Evolutionary conservation across 2,329 filamentous ascomycete genomes (phyloP).

Genomic region (Exophiala aquamarina): DNA sequence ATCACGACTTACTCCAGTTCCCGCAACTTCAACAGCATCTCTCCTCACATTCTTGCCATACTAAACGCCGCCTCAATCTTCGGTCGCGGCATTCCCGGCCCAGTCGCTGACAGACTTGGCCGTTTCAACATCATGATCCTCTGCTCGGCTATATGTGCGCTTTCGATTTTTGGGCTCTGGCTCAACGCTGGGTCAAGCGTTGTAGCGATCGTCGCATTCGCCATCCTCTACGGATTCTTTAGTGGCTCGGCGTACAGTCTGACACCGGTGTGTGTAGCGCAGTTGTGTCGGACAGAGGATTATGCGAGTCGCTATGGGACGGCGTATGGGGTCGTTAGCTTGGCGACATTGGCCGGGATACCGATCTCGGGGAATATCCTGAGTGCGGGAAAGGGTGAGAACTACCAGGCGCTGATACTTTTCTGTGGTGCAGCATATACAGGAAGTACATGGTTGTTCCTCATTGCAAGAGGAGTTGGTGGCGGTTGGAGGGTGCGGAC

Average conservation of each 20-base stretch:
- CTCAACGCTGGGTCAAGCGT: no score
- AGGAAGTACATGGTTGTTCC: neutral
- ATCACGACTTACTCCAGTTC: neutral
- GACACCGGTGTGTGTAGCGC: constrained; percentile 78
- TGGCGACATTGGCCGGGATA: constrained; percentile 68
- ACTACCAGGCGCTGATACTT: neutral
- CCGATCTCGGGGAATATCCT: constrained; percentile 65
- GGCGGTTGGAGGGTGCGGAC: neutral
- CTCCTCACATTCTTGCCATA: constrained; percentile 75
- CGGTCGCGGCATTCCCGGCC: constrained; percentile 75
- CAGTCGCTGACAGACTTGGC: constrained; percentile 73
- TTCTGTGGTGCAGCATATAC: constrained; percentile 3
- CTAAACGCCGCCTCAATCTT: constrained; percentile 78
- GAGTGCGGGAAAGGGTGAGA: constrained; percentile 40
- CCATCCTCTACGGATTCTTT: constrained; percentile 74
- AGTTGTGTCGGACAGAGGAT: constrained; percentile 74
- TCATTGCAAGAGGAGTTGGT: neutral
- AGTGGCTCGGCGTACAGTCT: constrained; percentile 77
- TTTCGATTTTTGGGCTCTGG: no score
- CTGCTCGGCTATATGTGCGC: no score
- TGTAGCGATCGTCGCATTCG: constrained; percentile 47
- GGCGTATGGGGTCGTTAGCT: constrained; percentile 76
- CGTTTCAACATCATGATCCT: constrained; percentile 79
- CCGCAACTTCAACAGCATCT: constrained; percentile 40
- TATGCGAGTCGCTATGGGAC: constrained; percentile 85